Base-by-base conservation (phyloP, 108 stramenopile genomes). In the Schizochytrium sp. region DNA sequence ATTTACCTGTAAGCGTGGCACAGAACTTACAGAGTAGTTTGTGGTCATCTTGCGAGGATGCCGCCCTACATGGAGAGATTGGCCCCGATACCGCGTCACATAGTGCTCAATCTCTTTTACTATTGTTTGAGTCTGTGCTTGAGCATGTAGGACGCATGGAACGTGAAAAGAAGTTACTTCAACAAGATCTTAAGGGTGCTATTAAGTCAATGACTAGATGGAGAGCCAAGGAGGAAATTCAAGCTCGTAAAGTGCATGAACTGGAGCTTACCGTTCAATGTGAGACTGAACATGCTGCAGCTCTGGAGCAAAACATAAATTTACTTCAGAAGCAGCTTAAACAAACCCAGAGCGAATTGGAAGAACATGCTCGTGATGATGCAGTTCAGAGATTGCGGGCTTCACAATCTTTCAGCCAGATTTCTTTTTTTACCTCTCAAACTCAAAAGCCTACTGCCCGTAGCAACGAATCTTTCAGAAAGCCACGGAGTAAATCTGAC, bases 151-250 rank as follows among this genome's bases (percentile, higher is more conserved):
- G 28, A 10, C 50, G 55, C 47, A 38, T 83, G 17, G 50, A 83
- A 13, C 47, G 76, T 10, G 53, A 55, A 40, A 17, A 40, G 0
- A 53, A 49, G 15, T 53, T 47, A 5, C 50, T n/a, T 10, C 47
- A 10, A 38, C 50, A 83, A 28, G 76, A 83, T 28, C 28, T 83
- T 10, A n/a, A 83, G 10, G 40, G 53, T 53, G 76, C 76, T 12
- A 83, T 83, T 2, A 38, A n/a, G 1, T 17, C 76, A 10, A 83
- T 83, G 76, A 49, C 49, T 55, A 83, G 55, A 28, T 83, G 76
- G 76, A 17, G 76, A 5, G 76, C 76, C 50, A 47, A 53, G 47
- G 76, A 83, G 53, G 76, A 83, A 28, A 49, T 83, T 17, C 76
- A 83, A 28, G 50, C 49, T 10, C 47, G 53, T n/a, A 55, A 55